Percentiles rank a stretch among this genome's conserved stretches.
Evolutionary conservation across 768 basidiomycete genomes (phyloP).

Genomic region (Imleria badia): DNA sequence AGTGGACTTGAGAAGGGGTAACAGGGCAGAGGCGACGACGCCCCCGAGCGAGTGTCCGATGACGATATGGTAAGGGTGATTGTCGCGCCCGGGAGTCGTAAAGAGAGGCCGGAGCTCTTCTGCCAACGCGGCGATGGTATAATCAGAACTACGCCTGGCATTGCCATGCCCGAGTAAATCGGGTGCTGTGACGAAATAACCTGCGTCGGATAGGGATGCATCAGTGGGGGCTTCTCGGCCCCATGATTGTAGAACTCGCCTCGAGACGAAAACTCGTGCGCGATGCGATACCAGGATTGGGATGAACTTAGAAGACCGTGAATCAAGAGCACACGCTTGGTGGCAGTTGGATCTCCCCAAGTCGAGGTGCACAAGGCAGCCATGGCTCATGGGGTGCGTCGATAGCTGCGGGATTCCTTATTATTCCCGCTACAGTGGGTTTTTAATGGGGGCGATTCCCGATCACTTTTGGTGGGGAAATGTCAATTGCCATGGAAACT

Average conservation of each 20-base stretch:
- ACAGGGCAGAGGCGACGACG: slow-evolving; percentile 9
- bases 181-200: slow-evolving; percentile 25
- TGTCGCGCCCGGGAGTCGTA: neutral
- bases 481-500: too few relatives aligned
- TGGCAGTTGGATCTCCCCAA: slow-evolving; percentile 20
- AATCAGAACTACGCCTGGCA: slow-evolving; percentile 5
- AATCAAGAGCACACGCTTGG: slow-evolving; percentile 18
- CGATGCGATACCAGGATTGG: slow-evolving; percentile 16
- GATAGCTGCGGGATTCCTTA: neutral
- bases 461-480: too few relatives aligned
- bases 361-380: slow-evolving; percentile 6
- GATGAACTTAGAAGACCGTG: slow-evolving; percentile 20
- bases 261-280: slow-evolving; percentile 12
- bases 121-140: slow-evolving; percentile 12
- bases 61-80: slow-evolving; percentile 11
- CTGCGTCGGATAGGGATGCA: slow-evolving; percentile 4
- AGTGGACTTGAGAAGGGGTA: slow-evolving; percentile 13
- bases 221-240: neutral
- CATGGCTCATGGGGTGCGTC: neutral
- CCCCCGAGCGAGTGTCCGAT: slow-evolving; percentile 26
- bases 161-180: slow-evolving; percentile 23
- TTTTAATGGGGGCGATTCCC: too few relatives aligned
- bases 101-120: slow-evolving; percentile 16
- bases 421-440: too few relatives aligned
- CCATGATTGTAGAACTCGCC: slow-evolving; percentile 1